Conservation (phyloP, 1,284 basidiomycete genomes). For the Irpex rosettiformis region DNA sequence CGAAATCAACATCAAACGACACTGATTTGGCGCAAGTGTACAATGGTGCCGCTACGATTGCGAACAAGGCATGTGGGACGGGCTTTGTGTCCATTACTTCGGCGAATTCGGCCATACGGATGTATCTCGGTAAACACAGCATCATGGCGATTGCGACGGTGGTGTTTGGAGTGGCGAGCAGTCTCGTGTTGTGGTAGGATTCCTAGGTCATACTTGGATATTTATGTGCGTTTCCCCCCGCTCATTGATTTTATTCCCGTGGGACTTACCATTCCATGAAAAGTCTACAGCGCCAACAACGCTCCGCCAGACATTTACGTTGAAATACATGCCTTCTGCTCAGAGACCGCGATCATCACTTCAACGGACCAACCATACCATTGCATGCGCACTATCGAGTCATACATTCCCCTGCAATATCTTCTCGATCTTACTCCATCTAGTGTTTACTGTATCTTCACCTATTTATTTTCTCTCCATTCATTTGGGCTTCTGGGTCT, state of each 20-base stretch:
- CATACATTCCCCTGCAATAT: background rate
- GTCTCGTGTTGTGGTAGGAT: background rate
- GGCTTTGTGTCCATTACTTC: conserved; percentile 27
- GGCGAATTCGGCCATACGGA: conserved; percentile 4
- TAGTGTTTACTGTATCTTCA: background rate
- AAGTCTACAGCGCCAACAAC: background rate
- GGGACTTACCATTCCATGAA: background rate
- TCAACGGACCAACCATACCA: background rate
- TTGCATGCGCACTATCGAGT: background rate
- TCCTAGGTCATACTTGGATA: background rate
- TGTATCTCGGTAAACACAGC: background rate
- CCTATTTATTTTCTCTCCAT: background rate
- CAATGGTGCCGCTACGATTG: conserved; percentile 29
- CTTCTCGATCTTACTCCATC: background rate
- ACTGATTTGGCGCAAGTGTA: conserved; percentile 38
- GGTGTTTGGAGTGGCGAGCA: background rate
- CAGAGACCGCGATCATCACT: too few relatives aligned
- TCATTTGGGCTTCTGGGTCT: background rate
- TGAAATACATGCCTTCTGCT: background rate
- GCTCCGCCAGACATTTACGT: background rate
- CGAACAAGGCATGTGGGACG: conserved; percentile 34
- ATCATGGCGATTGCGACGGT: background rate
- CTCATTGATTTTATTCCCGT: background rate
- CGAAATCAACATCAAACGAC: conserved; percentile 15
- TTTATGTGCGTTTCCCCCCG: background rate